Evolutionary conservation across 306 rosid genomes (phyloP).

Genomic region (Corylus avellana): DNA sequence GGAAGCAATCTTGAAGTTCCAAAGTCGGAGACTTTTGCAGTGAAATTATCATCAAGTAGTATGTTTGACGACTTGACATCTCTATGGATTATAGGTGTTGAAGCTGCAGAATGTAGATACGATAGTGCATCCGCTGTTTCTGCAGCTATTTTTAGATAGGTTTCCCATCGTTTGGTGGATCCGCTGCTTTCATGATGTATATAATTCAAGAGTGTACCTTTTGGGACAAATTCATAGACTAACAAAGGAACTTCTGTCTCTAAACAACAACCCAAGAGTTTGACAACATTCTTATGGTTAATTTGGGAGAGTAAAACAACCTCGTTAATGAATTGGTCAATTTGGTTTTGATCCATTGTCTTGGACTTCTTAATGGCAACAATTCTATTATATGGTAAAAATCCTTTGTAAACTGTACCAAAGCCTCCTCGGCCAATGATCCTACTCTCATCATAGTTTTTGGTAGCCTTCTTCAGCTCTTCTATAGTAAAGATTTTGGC

Average conservation of each 20-base stretch:
- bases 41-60: too few species aligned
- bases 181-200: too few species aligned
- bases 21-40: too few species aligned
- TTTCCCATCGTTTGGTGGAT: too few species aligned
- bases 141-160: too few species aligned
- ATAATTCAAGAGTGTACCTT: too few species aligned
- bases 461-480: constrained; percentile 16
- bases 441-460: constrained; percentile 6
- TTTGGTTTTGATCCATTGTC: constrained; percentile 4
- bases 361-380: constrained; percentile 20
- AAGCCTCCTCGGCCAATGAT: constrained; percentile 24
- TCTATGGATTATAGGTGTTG: too few species aligned
- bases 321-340: constrained; percentile 24
- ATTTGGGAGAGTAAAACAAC: constrained; percentile 15
- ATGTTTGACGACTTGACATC: too few species aligned
- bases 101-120: too few species aligned
- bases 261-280: constrained; percentile 30
- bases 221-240: too few species aligned
- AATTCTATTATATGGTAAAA: not conserved
- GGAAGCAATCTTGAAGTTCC: too few species aligned
- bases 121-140: too few species aligned
- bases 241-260: constrained; percentile 1
- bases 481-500: constrained; percentile 8
- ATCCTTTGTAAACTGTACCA: constrained; percentile 20
- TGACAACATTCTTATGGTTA: constrained; percentile 17